Percentiles rank a stretch among this genome's conserved stretches.
Evolutionary conservation across 2,329 filamentous ascomycete species (phyloP).

Genomic region (Sphaerulina populicola): DNA sequence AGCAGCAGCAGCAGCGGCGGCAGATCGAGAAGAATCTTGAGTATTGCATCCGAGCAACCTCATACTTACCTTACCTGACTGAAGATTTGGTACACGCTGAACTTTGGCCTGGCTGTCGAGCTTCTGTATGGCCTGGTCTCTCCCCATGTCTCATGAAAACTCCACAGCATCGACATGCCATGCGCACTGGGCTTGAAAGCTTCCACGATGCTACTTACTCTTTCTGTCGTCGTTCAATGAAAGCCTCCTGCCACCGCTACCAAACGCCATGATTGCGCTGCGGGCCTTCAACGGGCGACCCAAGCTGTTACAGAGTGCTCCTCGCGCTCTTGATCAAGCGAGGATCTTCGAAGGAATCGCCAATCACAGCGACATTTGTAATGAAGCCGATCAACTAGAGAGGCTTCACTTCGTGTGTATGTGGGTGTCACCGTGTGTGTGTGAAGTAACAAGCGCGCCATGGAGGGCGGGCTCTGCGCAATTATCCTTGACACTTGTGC

Average conservation of each 20-base stretch:
- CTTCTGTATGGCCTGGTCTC: slow-evolving; percentile 8
- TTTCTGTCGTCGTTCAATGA: slow-evolving; percentile 11
- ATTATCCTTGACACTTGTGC: not conserved
- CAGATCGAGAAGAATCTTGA: slow-evolving; percentile 7
- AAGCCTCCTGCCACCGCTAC: slow-evolving; percentile 15
- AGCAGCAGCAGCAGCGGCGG: not conserved
- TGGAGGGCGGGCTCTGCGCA: not conserved
- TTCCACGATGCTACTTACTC: slow-evolving; percentile 12
- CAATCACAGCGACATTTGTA: slow-evolving; percentile 6
- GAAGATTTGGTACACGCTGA: slow-evolving; percentile 8
- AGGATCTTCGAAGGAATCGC: not conserved
- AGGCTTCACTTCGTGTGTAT: slow-evolving; percentile 1
- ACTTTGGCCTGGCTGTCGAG: slow-evolving; percentile 1
- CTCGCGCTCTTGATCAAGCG: slow-evolving; percentile 3
- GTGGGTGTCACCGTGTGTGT: too few species aligned
- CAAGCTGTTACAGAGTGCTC: slow-evolving; percentile 10
- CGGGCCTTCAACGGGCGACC: slow-evolving; percentile 7
- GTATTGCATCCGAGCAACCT: slow-evolving; percentile 6
- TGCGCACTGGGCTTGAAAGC: slow-evolving; percentile 15
- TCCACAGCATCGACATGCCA: slow-evolving; percentile 13
- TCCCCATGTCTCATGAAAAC: slow-evolving; percentile 17
- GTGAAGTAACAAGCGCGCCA: not conserved
- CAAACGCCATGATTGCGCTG: slow-evolving; percentile 2
- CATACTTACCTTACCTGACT: not conserved
- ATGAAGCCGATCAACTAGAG: not conserved